phyloP scores from a whole-genome alignment of 2,329 filamentous ascomycete genomes.

The Magnaporthales sp. region DNA sequence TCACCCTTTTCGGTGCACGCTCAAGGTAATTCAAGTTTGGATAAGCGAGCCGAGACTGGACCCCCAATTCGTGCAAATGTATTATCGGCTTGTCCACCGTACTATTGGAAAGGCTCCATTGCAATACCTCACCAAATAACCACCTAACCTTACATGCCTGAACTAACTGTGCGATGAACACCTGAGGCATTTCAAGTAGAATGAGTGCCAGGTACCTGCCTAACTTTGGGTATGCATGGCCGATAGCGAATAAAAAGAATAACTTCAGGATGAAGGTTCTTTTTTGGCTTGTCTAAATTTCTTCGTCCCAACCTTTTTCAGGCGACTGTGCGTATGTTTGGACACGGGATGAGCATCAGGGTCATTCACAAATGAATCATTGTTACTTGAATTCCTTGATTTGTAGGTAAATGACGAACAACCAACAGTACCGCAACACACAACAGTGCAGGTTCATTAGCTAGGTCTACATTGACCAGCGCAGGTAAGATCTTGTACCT shows the following conservation, averaged over 20 bases:
- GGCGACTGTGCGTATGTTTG: not conserved
- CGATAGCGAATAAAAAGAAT: not conserved
- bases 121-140: not conserved
- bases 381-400: not conserved
- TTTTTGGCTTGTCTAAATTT: conserved; percentile 3
- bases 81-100: not conserved
- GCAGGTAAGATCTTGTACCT: not conserved
- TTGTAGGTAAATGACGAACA: not conserved
- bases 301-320: not conserved
- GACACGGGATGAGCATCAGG: not conserved
- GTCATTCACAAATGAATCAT: not conserved
- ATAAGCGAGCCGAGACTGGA: not conserved
- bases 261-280: not conserved
- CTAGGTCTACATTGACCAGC: too few relatives aligned
- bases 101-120: not conserved
- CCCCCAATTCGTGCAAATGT: not conserved
- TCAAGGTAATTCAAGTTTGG: not conserved
- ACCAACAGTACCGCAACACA: not conserved
- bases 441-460: not conserved
- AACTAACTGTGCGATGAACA: not conserved
- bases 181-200: not conserved
- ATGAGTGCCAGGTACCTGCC: not conserved
- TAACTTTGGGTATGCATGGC: not conserved
- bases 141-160: too few relatives aligned
- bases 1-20: not conserved